Evolutionary conservation across 208 protist species (phyloP).

Genomic region (Leishmania tropica): DNA sequence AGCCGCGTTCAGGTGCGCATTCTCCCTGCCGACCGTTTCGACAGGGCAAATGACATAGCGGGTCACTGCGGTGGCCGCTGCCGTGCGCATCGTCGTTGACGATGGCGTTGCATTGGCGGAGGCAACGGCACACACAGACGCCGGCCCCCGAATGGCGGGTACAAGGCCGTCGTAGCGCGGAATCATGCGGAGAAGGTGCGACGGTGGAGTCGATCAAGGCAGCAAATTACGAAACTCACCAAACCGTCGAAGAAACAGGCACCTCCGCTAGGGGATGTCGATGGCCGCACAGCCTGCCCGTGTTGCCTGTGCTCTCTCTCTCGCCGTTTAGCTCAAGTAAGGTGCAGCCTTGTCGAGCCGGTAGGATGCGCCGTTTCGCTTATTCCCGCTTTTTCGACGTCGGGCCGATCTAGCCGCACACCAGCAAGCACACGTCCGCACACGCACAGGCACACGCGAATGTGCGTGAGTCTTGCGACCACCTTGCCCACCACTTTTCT

Average conservation of each 20-base stretch:
- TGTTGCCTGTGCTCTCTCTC: background rate
- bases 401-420: background rate
- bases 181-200: slow-evolving; percentile 16
- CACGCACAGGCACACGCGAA: background rate
- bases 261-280: background rate
- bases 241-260: background rate
- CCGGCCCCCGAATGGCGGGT: slow-evolving; percentile 25
- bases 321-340: background rate
- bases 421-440: background rate
- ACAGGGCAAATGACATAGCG: slow-evolving; percentile 16
- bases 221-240: background rate
- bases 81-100: background rate
- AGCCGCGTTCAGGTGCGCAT: background rate
- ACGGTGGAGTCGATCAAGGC: background rate
- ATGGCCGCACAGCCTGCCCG: background rate
- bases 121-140: background rate
- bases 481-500: background rate
- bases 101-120: background rate
- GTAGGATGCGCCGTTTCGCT: background rate
- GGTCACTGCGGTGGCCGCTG: background rate
- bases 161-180: slow-evolving; percentile 37
- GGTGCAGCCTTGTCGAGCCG: background rate
- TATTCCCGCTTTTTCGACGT: background rate
- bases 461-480: background rate
- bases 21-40: background rate